phyloP scores from a whole-genome alignment of 768 basidiomycete species.

The Phylloporus sp. region DNA sequence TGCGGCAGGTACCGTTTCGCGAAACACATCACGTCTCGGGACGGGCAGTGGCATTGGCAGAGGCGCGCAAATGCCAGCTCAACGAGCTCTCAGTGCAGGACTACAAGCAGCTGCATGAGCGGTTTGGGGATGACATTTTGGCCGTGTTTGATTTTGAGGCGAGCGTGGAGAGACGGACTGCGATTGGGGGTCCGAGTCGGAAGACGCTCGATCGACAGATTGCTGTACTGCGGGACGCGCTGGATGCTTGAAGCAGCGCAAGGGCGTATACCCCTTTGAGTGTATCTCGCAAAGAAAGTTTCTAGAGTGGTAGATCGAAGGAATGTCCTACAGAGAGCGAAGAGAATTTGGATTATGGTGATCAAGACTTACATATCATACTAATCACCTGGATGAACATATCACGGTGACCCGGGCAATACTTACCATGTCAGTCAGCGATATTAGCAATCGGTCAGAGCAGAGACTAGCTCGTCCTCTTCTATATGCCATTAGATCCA shows the following conservation, averaged over 20 bases:
- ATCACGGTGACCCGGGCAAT: too few species aligned
- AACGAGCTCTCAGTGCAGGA: slow-evolving; percentile 78
- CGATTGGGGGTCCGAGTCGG: slow-evolving; percentile 88
- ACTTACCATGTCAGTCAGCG: background rate
- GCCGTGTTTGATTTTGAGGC: slow-evolving; percentile 93
- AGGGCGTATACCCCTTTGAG: too few species aligned
- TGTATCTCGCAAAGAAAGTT: too few species aligned
- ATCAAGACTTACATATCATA: too few species aligned
- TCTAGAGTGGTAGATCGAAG: too few species aligned
- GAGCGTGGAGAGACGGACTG: slow-evolving; percentile 86
- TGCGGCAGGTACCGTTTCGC: slow-evolving; percentile 93
- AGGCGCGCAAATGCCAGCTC: slow-evolving; percentile 74
- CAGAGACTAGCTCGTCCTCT: background rate
- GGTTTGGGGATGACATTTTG: slow-evolving; percentile 80
- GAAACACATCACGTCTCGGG: slow-evolving; percentile 99
- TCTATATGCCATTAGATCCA: background rate
- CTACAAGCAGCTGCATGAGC: slow-evolving; percentile 67
- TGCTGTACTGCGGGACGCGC: slow-evolving; percentile 58
- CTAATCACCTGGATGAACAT: too few species aligned
- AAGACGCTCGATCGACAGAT: slow-evolving; percentile 86
- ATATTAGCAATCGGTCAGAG: background rate
- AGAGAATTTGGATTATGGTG: too few species aligned
- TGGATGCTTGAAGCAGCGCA: slow-evolving; percentile 40
- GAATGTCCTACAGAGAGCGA: background rate
- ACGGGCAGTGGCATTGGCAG: slow-evolving; percentile 91